phyloP scores from a whole-genome alignment of 2,329 filamentous ascomycete species.

The Colletotrichum spaethianum region DNA sequence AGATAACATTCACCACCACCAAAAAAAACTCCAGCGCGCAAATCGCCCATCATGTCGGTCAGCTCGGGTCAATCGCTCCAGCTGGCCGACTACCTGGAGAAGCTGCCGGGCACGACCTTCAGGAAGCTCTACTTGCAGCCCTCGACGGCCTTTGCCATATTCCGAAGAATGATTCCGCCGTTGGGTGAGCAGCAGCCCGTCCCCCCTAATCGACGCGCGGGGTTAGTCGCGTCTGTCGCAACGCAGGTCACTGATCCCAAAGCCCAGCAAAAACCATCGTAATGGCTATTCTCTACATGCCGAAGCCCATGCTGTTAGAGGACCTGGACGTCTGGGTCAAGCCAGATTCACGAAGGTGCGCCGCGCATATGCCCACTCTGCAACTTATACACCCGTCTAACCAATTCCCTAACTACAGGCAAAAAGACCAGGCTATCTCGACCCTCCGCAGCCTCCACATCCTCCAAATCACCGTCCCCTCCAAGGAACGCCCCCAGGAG shows the following conservation, averaged over 20 bases:
- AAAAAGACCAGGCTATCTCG: constrained; percentile 87
- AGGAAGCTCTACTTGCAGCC: constrained; percentile 95
- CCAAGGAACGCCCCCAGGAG: constrained; percentile 75
- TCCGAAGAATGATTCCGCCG: constrained; percentile 95
- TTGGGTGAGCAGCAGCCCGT: constrained; percentile 71
- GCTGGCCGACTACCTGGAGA: constrained; percentile 92
- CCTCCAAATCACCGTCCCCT: constrained; percentile 74
- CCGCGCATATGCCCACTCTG: not conserved
- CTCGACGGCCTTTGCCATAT: constrained; percentile 94
- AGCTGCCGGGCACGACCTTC: constrained; percentile 90
- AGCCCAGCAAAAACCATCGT: constrained; percentile 91
- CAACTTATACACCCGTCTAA: not conserved
- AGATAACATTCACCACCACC: constrained; percentile 11
- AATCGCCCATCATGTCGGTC: constrained; percentile 59
- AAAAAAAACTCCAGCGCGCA: constrained; percentile 32
- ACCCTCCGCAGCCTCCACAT: constrained; percentile 91
- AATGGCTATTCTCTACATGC: constrained; percentile 94
- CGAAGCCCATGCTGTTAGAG: constrained; percentile 81
- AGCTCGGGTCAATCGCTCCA: constrained; percentile 66
- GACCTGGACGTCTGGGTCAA: constrained; percentile 92
- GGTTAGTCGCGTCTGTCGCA: constrained; percentile 3
- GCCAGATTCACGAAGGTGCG: constrained; percentile 65
- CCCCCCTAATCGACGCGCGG: not conserved
- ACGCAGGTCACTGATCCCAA: constrained; percentile 14
- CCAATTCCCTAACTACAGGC: constrained; percentile 58